phyloP scores from a whole-genome alignment of 306 rosid species.

The Clitoria ternatea region DNA sequence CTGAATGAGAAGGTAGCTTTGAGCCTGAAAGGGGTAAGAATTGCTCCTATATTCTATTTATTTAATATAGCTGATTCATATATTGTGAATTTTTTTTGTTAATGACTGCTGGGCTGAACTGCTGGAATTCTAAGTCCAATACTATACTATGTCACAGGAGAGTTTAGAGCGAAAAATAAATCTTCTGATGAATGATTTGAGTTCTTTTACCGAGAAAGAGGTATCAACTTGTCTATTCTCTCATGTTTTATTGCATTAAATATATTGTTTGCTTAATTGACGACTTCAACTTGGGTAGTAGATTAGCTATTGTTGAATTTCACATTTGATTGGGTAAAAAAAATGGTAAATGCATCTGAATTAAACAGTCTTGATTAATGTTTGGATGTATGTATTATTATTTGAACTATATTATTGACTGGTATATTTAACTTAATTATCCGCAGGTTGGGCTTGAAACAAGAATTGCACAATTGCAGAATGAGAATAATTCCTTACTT shows the following conservation, averaged over 20 bases:
- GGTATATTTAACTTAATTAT: slow-evolving; percentile 15
- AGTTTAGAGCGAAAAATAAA: slow-evolving; percentile 51
- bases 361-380: slow-evolving; percentile 12
- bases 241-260: not conserved
- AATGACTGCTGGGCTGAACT: slow-evolving; percentile 6
- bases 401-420: not conserved
- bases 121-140: slow-evolving; percentile 26
- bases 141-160: slow-evolving; percentile 40
- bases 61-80: slow-evolving; percentile 2
- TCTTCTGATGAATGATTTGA: slow-evolving; percentile 44
- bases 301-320: slow-evolving; percentile 14
- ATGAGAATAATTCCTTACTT: slow-evolving; percentile 53
- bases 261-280: not conserved
- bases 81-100: not conserved
- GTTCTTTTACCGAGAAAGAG: slow-evolving; percentile 46
- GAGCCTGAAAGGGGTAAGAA: slow-evolving; percentile 37
- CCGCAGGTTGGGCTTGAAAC: slow-evolving; percentile 54
- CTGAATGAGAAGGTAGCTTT: slow-evolving; percentile 41
- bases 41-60: not conserved
- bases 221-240: slow-evolving; percentile 31
- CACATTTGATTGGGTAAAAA: not conserved
- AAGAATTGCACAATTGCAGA: slow-evolving; percentile 49
- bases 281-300: not conserved
- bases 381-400: slow-evolving; percentile 2
- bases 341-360: slow-evolving; percentile 33